Evolutionary conservation across 1,139 yeast genomes (phyloP).

Genomic region (Meyerozyma elateridarum): DNA sequence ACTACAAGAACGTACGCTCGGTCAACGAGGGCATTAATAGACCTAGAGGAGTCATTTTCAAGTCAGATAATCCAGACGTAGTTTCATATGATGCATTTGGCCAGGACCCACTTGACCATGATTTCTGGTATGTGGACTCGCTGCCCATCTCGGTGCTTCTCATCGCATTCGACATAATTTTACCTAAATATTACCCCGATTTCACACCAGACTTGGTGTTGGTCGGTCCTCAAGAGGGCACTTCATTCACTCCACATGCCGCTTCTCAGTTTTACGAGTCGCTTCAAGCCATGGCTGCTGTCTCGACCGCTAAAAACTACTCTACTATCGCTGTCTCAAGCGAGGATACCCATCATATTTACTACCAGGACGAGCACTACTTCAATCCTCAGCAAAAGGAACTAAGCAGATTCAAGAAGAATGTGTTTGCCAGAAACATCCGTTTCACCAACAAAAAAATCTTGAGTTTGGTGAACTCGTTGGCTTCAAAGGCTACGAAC

Average conservation of each 20-base stretch:
- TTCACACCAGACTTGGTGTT: constrained; percentile 35
- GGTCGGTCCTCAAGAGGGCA: constrained; percentile 37
- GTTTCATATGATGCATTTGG: constrained; percentile 16
- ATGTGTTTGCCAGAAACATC: constrained; percentile 23
- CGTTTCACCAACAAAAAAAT: constrained; percentile 23
- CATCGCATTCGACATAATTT: constrained; percentile 28
- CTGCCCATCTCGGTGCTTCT: constrained; percentile 27
- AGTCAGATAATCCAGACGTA: background rate
- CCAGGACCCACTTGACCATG: constrained; percentile 30
- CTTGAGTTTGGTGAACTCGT: constrained; percentile 15
- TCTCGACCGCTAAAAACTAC: constrained; percentile 21
- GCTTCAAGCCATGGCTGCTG: constrained; percentile 15
- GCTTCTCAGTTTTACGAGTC: constrained; percentile 5
- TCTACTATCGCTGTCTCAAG: constrained; percentile 28
- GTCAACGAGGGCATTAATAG: constrained; percentile 10
- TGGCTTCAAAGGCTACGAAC: constrained; percentile 7
- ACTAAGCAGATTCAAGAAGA: constrained; percentile 15
- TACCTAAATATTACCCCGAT: constrained; percentile 27
- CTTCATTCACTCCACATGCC: constrained; percentile 12
- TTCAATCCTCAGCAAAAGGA: constrained; percentile 15
- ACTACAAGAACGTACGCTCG: constrained; percentile 19
- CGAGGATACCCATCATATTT: constrained; percentile 26
- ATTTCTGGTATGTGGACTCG: constrained; percentile 39
- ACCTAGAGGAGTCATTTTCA: constrained; percentile 12
- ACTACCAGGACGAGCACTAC: constrained; percentile 29